phyloP scores from a whole-genome alignment of 148 eudicot genomes.

The Persicaria maculosa region DNA sequence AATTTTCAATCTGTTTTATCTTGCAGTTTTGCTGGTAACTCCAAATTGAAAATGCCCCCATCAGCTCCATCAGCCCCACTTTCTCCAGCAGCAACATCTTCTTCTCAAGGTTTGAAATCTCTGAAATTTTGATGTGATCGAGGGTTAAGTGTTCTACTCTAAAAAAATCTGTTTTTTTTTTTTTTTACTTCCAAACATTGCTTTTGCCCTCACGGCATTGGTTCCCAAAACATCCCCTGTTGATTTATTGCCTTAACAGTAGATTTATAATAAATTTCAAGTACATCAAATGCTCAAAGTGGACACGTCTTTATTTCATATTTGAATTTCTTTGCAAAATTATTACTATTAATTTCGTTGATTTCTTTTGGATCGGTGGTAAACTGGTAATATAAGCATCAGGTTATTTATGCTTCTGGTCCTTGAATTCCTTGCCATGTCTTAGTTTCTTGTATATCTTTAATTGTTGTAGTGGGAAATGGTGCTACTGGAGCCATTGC shows the following conservation, averaged over 20 bases:
- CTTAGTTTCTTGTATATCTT: background rate
- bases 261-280: background rate
- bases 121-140: background rate
- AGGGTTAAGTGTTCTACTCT: background rate
- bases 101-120: slow-evolving; percentile 24
- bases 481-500: slow-evolving; percentile 52
- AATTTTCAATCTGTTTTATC: background rate
- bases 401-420: background rate
- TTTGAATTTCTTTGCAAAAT: background rate
- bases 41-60: slow-evolving; percentile 31
- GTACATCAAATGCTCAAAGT: background rate
- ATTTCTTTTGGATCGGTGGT: background rate
- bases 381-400: background rate
- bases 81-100: slow-evolving; percentile 24
- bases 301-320: background rate
- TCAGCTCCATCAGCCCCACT: slow-evolving; percentile 34
- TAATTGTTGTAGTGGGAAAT: slow-evolving; percentile 19
- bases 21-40: slow-evolving; percentile 39
- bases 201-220: background rate
- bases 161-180: background rate
- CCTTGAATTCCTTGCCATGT: background rate
- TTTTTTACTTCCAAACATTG: background rate
- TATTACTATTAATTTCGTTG: background rate
- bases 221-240: background rate
- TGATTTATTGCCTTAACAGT: background rate